These are phyloP conservation scores for Dioszegia crocea DNA, from an alignment of 768 basidiomycete species.

Conservation along the genomic window DNA sequence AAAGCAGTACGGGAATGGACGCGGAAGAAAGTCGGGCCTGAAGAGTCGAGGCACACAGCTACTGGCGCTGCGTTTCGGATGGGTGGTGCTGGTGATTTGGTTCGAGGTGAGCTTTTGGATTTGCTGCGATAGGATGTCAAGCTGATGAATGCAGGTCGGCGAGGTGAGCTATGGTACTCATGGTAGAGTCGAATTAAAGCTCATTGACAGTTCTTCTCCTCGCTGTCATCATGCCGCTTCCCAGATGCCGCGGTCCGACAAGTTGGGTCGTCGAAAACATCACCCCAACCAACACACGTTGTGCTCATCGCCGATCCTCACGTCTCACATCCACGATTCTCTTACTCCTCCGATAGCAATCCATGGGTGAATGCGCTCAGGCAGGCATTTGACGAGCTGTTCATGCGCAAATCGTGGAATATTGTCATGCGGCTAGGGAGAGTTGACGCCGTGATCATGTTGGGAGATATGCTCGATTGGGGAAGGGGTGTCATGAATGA, in stretches of 20 bases:
- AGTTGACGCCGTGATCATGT: conserved; percentile 72
- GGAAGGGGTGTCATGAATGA: conserved; percentile 65
- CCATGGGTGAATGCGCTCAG: conserved; percentile 59
- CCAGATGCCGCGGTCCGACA: conserved; percentile 35
- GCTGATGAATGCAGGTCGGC: conserved; percentile 54
- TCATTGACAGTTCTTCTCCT: conserved; percentile 42
- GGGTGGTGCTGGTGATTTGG: conserved; percentile 67
- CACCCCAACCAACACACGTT: conserved; percentile 56
- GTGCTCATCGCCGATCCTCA: conserved; percentile 88
- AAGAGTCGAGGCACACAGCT: conserved; percentile 32
- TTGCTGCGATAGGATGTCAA: neutral
- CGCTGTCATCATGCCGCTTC: conserved; percentile 38
- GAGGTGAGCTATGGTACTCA: conserved; percentile 42
- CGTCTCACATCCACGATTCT: conserved; percentile 65
- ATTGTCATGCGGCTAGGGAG: conserved; percentile 57
- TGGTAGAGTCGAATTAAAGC: neutral
- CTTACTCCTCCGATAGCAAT: conserved; percentile 62
- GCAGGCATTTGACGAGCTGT: conserved; percentile 69
- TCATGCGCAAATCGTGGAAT: conserved; percentile 79
- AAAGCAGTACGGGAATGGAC: neutral
- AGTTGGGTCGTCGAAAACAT: conserved; percentile 12
- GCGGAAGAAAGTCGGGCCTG: conserved; percentile 24
- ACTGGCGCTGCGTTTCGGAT: conserved; percentile 50
- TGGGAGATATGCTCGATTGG: conserved; percentile 91
- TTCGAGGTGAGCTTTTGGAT: conserved; percentile 54